Conservation (phyloP, 495 filamentous ascomycete species). For the Xylaria castorea region DNA sequence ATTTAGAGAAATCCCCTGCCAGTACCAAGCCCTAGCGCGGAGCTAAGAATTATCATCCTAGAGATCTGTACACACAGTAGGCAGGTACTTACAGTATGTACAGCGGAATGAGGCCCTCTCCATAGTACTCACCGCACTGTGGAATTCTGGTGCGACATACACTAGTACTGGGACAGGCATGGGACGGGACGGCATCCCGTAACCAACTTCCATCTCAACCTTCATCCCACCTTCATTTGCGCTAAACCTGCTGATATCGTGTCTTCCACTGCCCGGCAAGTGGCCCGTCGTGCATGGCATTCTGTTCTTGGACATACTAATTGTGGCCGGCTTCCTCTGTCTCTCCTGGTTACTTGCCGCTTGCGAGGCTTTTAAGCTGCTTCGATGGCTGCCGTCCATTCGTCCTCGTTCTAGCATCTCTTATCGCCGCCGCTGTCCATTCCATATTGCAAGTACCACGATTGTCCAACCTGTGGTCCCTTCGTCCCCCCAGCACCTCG, state of each 20-base stretch:
- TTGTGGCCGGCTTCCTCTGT: not conserved
- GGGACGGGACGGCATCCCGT: not conserved
- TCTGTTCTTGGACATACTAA: not conserved
- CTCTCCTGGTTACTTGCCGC: not conserved
- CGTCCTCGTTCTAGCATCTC: slow-evolving; percentile 6
- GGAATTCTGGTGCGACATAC: not conserved
- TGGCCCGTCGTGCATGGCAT: not conserved
- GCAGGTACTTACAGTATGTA: not conserved
- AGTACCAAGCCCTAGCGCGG: too few relatives aligned
- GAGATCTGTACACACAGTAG: too few relatives aligned
- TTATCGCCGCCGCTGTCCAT: not conserved
- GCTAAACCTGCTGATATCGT: slow-evolving; percentile 2
- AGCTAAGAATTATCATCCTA: too few relatives aligned
- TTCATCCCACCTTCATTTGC: slow-evolving; percentile 20
- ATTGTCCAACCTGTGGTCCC: not conserved
- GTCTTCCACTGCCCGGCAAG: not conserved
- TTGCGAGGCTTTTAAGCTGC: slow-evolving; percentile 8
- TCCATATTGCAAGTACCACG: not conserved
- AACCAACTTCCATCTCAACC: slow-evolving; percentile 16
- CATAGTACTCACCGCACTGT: not conserved
- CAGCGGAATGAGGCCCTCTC: not conserved
- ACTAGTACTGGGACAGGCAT: not conserved
- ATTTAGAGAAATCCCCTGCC: too few relatives aligned
- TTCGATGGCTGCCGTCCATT: not conserved
- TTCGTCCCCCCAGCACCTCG: not conserved